phyloP scores from a whole-genome alignment of 176 grass and related monocot species.

The Neostapfia colusana region DNA sequence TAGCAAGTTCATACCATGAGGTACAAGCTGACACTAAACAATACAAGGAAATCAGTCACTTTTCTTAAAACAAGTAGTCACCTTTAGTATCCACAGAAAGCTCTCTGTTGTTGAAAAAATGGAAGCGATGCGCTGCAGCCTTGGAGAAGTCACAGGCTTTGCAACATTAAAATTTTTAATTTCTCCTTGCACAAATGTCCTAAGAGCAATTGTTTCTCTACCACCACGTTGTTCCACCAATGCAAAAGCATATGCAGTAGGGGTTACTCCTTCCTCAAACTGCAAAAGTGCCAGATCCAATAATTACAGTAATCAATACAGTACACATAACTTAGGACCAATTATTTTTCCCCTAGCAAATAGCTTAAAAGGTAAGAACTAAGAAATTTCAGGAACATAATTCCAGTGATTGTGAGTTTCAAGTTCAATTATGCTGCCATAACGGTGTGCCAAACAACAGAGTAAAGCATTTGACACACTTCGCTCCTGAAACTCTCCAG shows the following conservation, averaged over 20 bases:
- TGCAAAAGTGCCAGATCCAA: slow-evolving; percentile 37
- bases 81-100: slow-evolving; percentile 78
- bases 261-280: slow-evolving; percentile 64
- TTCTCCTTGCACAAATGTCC: slow-evolving; percentile 73
- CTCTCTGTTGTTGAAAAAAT: slow-evolving; percentile 44
- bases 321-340: background rate
- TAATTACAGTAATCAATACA: background rate
- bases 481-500: background rate
- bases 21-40: background rate
- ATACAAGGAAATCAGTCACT: slow-evolving; percentile 9
- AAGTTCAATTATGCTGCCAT: background rate
- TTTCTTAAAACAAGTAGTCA: slow-evolving; percentile 24
- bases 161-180: slow-evolving; percentile 59
- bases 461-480: background rate
- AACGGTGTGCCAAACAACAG: background rate
- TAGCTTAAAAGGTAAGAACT: background rate
- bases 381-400: background rate
- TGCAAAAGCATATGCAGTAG: slow-evolving; percentile 81
- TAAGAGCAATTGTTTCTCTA: slow-evolving; percentile 59
- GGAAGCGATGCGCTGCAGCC: slow-evolving; percentile 65
- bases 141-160: slow-evolving; percentile 51
- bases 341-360: background rate
- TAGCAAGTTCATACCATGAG: slow-evolving; percentile 11
- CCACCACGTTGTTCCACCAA: slow-evolving; percentile 83
- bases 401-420: background rate